Evolutionary conservation across 139 green algal genomes (phyloP).

Genomic region (Coccomyxa sp.): DNA sequence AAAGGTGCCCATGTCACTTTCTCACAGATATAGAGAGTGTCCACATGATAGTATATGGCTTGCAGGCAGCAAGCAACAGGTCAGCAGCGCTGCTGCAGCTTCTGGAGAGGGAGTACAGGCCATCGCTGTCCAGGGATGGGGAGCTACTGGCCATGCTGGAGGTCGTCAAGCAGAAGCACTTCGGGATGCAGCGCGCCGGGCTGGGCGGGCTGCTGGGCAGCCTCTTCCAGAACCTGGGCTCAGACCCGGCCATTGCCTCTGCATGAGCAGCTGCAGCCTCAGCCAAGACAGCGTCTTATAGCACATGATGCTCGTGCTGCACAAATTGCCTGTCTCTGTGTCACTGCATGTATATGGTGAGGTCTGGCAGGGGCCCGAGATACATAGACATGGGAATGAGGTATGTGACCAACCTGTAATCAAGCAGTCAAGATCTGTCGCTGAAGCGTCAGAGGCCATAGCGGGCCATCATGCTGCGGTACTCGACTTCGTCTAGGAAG

Average conservation of each 20-base stretch:
- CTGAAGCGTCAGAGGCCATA: constrained; percentile 12
- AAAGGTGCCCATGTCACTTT: too few species aligned
- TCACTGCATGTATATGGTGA: too few species aligned
- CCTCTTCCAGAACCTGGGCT: background rate
- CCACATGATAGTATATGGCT: background rate
- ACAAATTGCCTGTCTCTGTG: too few species aligned
- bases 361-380: too few species aligned
- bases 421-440: background rate
- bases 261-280: too few species aligned
- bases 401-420: background rate
- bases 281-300: too few species aligned
- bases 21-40: too few species aligned
- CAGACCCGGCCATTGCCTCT: too few species aligned
- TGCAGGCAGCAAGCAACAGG: background rate
- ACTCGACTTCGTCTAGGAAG: constrained; percentile 21
- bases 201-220: background rate
- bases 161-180: background rate
- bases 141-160: background rate
- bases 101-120: background rate
- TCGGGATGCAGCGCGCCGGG: background rate
- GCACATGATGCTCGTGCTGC: too few species aligned
- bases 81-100: background rate
- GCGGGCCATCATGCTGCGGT: constrained; percentile 23
- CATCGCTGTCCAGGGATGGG: background rate
- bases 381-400: too few species aligned